These are phyloP conservation scores for Thraustotheca clavata DNA, from an alignment of 352 stramenopile genomes.

Conservation along the genomic window DNA sequence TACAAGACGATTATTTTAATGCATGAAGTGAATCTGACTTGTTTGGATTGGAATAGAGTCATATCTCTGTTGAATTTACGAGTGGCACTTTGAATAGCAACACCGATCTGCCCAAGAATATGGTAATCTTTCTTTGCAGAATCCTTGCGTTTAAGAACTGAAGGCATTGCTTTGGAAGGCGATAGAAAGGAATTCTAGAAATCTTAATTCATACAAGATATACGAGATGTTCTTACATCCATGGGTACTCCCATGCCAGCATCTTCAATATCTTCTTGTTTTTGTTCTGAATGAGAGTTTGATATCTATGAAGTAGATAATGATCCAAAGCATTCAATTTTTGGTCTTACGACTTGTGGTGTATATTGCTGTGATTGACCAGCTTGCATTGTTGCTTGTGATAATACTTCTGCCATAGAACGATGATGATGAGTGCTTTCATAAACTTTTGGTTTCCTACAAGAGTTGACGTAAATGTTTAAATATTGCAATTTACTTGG, in stretches of 20 bases:
- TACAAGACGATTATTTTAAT: neutral
- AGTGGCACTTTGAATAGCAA: neutral
- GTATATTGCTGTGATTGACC: neutral
- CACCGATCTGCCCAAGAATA: slow-evolving; percentile 11
- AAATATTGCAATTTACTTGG: too few relatives aligned
- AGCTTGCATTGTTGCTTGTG: slow-evolving; percentile 4
- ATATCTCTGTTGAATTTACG: slow-evolving; percentile 18
- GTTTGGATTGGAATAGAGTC: slow-evolving; percentile 14
- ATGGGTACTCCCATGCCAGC: neutral
- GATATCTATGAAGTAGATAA: too few relatives aligned
- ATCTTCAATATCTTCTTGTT: slow-evolving; percentile 21
- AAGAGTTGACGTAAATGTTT: neutral
- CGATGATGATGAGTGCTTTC: neutral
- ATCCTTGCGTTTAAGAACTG: neutral
- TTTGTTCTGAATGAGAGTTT: neutral
- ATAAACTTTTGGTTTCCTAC: slow-evolving; percentile 2
- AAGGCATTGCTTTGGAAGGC: neutral
- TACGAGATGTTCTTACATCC: neutral
- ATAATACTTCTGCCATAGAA: slow-evolving; percentile 14
- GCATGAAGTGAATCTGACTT: neutral
- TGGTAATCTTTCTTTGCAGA: neutral
- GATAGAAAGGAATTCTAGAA: neutral
- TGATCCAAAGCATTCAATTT: too few relatives aligned
- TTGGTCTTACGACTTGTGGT: too few relatives aligned
- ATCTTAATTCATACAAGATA: neutral